Percentiles rank a stretch among this genome's conserved stretches.
Evolutionary conservation across 139 green algal species (phyloP).

Genomic region (Pleodorina starrii): DNA sequence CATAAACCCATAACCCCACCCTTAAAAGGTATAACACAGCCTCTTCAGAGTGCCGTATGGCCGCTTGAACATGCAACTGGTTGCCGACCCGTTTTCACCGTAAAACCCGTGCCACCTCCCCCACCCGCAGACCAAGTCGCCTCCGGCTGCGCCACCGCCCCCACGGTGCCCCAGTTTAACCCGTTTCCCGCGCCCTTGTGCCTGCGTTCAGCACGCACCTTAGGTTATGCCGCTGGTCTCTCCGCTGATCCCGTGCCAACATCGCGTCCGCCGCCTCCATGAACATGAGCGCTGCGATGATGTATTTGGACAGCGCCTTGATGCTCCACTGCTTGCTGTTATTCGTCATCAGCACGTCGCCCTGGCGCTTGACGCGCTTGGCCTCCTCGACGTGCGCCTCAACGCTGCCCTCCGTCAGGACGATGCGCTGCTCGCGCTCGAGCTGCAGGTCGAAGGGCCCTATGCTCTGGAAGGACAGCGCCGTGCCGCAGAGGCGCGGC

Average conservation of each 20-base stretch:
- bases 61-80: too few relatives aligned
- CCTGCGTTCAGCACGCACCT: neutral
- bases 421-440: neutral
- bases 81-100: too few relatives aligned
- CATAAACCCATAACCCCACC: too few relatives aligned
- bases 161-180: too few relatives aligned
- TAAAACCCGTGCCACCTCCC: too few relatives aligned
- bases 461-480: conserved; percentile 40
- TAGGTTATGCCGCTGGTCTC: neutral
- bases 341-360: neutral
- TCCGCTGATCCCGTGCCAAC: neutral
- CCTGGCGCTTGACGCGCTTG: neutral
- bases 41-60: too few relatives aligned
- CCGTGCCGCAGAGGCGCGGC: neutral
- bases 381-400: conserved; percentile 2
- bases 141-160: too few relatives aligned
- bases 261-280: conserved; percentile 60
- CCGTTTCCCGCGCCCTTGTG: too few relatives aligned
- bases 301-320: conserved; percentile 42
- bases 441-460: conserved; percentile 47
- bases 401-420: neutral
- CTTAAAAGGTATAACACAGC: too few relatives aligned
- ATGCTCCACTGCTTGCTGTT: conserved; percentile 22
- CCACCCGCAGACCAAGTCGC: too few relatives aligned
- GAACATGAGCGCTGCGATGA: conserved; percentile 41